Evolutionary conservation across 768 basidiomycete genomes (phyloP).

Genomic region (Lactarius hengduanensis): DNA sequence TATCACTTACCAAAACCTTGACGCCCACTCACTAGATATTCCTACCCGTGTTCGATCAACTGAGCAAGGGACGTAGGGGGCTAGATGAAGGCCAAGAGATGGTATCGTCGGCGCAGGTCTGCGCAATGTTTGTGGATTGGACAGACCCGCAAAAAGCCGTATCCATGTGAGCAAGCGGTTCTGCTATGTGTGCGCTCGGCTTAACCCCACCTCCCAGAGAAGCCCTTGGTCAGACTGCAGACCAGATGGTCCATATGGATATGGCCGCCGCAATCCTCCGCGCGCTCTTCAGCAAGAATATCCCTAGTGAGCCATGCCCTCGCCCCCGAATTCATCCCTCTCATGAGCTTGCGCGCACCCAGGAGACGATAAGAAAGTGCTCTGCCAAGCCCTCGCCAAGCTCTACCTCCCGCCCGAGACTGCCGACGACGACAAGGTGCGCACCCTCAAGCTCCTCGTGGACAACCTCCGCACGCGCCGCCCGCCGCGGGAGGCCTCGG

Average conservation of each 20-base stretch:
- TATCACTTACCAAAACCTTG: slow-evolving; percentile 1
- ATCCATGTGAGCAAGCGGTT: slow-evolving; percentile 45
- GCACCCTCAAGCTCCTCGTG: slow-evolving; percentile 59
- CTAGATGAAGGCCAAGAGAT: slow-evolving; percentile 72
- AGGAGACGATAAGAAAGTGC: slow-evolving; percentile 50
- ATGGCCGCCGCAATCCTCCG: slow-evolving; percentile 53
- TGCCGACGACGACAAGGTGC: slow-evolving; percentile 62
- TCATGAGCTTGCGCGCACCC: slow-evolving; percentile 1
- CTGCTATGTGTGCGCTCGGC: not conserved
- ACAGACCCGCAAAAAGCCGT: slow-evolving; percentile 76
- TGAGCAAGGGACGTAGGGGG: slow-evolving; percentile 56
- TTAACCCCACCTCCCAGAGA: slow-evolving; percentile 36
- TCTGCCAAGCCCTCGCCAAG: slow-evolving; percentile 48
- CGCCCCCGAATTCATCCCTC: not conserved
- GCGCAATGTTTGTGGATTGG: slow-evolving; percentile 84
- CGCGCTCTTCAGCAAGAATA: slow-evolving; percentile 46
- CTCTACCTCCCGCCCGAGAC: slow-evolving; percentile 66
- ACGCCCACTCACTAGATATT: slow-evolving; percentile 52
- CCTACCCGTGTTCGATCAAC: slow-evolving; percentile 61
- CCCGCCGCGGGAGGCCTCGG: slow-evolving; percentile 53
- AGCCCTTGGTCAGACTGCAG: slow-evolving; percentile 40
- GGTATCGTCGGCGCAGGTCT: slow-evolving; percentile 70
- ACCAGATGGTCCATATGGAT: slow-evolving; percentile 52
- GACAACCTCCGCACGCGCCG: slow-evolving; percentile 58
- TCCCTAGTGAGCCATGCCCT: slow-evolving; percentile 48